Conservation (phyloP, 2,329 filamentous ascomycete species). For the Helicocarpus griseus region DNA sequence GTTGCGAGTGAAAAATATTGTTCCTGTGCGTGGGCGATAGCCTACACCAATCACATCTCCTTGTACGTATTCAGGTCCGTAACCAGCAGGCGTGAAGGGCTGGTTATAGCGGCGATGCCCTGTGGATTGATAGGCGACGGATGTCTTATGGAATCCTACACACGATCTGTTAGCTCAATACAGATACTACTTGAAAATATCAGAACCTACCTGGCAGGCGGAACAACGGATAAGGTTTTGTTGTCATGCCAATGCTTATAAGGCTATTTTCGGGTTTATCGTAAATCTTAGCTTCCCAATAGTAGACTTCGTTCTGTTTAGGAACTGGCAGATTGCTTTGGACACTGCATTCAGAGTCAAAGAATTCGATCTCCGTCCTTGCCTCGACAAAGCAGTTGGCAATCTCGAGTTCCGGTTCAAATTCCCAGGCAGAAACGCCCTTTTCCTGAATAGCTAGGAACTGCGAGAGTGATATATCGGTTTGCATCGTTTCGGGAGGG, state of each 20-base stretch:
- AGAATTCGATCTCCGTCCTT: conserved; percentile 96
- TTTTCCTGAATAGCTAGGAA: conserved; percentile 98
- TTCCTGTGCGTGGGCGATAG: conserved; percentile 86
- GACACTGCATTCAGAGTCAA: conserved; percentile 94
- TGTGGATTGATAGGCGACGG: conserved; percentile 80
- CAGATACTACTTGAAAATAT: not conserved
- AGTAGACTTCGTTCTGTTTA: conserved; percentile 98
- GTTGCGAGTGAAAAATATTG: conserved; percentile 96
- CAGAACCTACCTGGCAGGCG: conserved; percentile 68
- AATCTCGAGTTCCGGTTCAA: conserved; percentile 97
- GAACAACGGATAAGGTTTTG: conserved; percentile 94
- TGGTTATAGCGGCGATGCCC: conserved; percentile 87
- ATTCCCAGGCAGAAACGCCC: conserved; percentile 98
- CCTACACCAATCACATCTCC: conserved; percentile 94
- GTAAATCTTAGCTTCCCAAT: conserved; percentile 98
- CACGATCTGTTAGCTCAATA: conserved; percentile 8
- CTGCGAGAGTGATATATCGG: conserved; percentile 94
- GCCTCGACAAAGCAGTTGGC: conserved; percentile 97
- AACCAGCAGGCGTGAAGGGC: conserved; percentile 69
- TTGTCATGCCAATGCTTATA: conserved; percentile 86
- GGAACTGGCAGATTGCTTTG: conserved; percentile 94
- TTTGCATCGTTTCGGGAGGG: conserved; percentile 87
- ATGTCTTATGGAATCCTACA: conserved; percentile 81
- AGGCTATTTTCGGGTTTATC: conserved; percentile 86
- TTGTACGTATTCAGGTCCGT: conserved; percentile 77